phyloP scores from a whole-genome alignment of 1,284 basidiomycete genomes.

The Pseudozyma sp. region DNA sequence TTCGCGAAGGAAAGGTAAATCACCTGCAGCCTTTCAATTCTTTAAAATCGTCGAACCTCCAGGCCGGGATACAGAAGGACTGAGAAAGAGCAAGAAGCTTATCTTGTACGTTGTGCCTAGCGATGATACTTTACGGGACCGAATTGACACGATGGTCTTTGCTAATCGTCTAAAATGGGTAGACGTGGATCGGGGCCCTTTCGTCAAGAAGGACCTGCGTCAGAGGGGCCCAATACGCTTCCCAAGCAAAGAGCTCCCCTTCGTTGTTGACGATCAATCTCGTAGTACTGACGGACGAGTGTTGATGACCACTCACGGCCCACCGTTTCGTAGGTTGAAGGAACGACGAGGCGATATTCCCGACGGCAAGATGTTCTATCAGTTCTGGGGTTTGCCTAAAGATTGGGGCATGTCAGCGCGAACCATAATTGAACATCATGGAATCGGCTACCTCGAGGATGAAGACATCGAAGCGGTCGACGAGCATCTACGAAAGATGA shows the following conservation, averaged over 20 bases:
- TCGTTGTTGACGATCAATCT: neutral
- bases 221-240: neutral
- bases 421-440: neutral
- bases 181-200: neutral
- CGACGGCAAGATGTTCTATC: neutral
- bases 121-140: neutral
- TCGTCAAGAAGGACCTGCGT: neutral
- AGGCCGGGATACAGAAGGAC: too few relatives aligned
- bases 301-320: neutral
- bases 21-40: too few relatives aligned
- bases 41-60: too few relatives aligned
- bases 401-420: neutral
- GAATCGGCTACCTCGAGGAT: neutral
- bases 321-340: neutral
- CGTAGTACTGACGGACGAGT: neutral
- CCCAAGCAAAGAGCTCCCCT: neutral
- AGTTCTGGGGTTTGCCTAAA: neutral
- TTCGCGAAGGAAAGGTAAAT: too few relatives aligned
- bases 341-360: neutral
- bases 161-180: neutral
- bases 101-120: neutral
- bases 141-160: neutral
- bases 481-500: neutral
- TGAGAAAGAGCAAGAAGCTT: too few relatives aligned
- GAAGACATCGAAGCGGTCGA: neutral